Evolutionary conservation across 2,329 filamentous ascomycete species (phyloP), one percentile per base, ranked within the genome.

Genomic region (Colletotrichum sp.): DNA sequence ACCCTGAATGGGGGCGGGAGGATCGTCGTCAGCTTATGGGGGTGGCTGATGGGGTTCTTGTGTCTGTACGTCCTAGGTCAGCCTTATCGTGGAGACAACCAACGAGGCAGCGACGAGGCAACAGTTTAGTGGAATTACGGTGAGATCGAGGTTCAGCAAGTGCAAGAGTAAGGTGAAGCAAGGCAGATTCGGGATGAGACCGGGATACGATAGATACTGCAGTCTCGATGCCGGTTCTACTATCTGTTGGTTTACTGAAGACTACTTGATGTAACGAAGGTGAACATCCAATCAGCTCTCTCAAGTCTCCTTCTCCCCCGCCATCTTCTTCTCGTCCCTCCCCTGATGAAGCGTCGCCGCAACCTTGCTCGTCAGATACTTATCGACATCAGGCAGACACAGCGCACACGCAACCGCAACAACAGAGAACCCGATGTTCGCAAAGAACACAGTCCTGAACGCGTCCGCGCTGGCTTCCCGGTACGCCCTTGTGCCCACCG

Each of bases 401-500:
- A 81, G 77, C 12, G 81, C 82, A 7, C 80, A 80, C 36, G 84
- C 78, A 36, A 85, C 75, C 8, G 82, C 80, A 2, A 84, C 71
- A 2, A 78, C 82, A 8, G 82, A 83, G 77, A 85, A 86, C 4
- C 82, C 82, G 69, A 85, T 83, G 26, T 81, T 84, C 6, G 81
- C 78, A 32, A 84, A 80, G 76, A 84, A 86, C 3, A 85, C 81
- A 1, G 82, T 83, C 16, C 80, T 78, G 77, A 84, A 85, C 5
- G 83, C 82, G 16, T 81, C 78, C 9, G 82, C 81, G 71, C 83
- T 85, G 16, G 83, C 84, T 57, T 81, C 77, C 71, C 82, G 82
- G 77, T 83, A 83, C 13, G 84, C 83, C 24, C 68, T 69, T 18
- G 78, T 76, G 1, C 83, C 83, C 24, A 79, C 77, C 8, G 79